phyloP scores from a whole-genome alignment of 2,329 filamentous ascomycete species.

The Cytospora paraplurivora region DNA sequence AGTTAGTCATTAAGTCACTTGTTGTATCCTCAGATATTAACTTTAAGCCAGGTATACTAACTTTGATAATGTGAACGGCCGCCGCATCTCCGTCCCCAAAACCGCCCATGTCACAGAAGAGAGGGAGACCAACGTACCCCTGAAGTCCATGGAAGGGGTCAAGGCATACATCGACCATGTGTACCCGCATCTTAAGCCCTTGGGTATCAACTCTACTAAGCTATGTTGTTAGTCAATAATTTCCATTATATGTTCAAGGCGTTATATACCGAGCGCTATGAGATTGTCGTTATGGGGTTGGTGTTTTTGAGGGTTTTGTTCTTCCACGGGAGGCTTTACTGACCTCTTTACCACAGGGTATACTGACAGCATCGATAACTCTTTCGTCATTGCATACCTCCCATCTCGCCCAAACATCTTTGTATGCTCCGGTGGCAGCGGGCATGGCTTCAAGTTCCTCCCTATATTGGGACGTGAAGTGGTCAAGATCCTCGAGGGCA shows the following conservation, averaged over 20 bases:
- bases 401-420: constrained; percentile 7
- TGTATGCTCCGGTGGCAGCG: constrained; percentile 2
- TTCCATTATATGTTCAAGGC: not conserved
- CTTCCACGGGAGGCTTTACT: not conserved
- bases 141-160: constrained; percentile 5
- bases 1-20: not conserved
- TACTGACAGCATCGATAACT: constrained; percentile 38
- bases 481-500: constrained; percentile 36
- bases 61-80: constrained; percentile 7
- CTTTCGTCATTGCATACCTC: constrained; percentile 29
- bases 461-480: constrained; percentile 38
- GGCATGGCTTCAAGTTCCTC: constrained; percentile 38
- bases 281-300: no score
- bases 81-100: constrained; percentile 8
- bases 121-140: constrained; percentile 2
- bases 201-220: constrained; percentile 22
- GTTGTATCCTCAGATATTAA: not conserved
- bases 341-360: constrained; percentile 22
- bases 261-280: not conserved
- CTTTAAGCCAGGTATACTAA: constrained; percentile 1
- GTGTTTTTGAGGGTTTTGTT: not conserved
- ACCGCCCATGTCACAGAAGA: constrained; percentile 3
- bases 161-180: constrained; percentile 17
- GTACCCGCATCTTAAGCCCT: constrained; percentile 16
- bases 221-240: constrained; percentile 31